Percentiles rank a stretch among this genome's conserved stretches.
Conservation (phyloP, 371 early-diverging fungal species). For the Mortierella sp. region DNA sequence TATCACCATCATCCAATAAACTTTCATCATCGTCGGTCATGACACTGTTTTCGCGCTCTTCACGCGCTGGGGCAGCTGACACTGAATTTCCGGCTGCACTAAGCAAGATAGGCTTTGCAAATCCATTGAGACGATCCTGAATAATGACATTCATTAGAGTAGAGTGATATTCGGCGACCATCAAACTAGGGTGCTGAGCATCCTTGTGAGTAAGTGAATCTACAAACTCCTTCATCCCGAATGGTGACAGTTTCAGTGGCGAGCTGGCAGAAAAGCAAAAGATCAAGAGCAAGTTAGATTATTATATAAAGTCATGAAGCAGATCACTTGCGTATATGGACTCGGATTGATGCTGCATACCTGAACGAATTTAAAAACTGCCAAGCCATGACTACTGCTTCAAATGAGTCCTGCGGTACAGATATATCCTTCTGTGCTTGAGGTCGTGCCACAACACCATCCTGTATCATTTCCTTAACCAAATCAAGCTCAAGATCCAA, state of each 20-base stretch:
- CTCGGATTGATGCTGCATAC: constrained; percentile 10
- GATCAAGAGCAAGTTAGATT: background rate
- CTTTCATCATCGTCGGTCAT: constrained; percentile 47
- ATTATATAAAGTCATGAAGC: background rate
- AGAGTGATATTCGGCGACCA: constrained; percentile 55
- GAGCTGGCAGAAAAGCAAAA: constrained; percentile 17
- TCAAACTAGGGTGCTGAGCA: constrained; percentile 48
- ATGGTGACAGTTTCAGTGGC: constrained; percentile 57
- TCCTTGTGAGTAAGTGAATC: constrained; percentile 46
- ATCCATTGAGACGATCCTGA: constrained; percentile 49
- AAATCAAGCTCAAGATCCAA: constrained; percentile 57
- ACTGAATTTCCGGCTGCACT: constrained; percentile 3
- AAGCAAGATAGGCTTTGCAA: constrained; percentile 40
- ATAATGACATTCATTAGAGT: constrained; percentile 51
- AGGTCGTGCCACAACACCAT: constrained; percentile 22
- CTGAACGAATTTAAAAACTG: constrained; percentile 58
- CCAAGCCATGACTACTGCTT: constrained; percentile 55
- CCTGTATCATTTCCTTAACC: background rate
- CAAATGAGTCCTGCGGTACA: constrained; percentile 38
- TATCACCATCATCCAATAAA: constrained; percentile 34
- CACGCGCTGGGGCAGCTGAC: constrained; percentile 6
- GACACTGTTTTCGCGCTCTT: constrained; percentile 43
- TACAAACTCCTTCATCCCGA: constrained; percentile 57
- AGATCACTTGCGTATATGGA: too few relatives aligned
- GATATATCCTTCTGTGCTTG: constrained; percentile 15